These are phyloP conservation scores for Phytophthora palmivora DNA, from an alignment of 352 stramenopile species.

Conservation along the genomic window DNA sequence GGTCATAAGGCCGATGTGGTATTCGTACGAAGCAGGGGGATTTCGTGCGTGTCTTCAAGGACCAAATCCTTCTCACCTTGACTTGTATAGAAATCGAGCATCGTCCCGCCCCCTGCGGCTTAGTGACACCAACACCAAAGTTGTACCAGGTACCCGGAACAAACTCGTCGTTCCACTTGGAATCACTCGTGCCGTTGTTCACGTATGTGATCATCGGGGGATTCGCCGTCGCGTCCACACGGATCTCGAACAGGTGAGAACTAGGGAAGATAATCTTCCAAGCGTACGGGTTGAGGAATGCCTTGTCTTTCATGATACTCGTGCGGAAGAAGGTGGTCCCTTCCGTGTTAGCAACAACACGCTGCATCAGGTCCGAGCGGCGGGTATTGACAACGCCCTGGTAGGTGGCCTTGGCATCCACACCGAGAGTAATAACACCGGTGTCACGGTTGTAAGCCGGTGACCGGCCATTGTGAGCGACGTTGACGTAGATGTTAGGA, in stretches of 20 bases:
- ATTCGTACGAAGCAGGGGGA: not conserved
- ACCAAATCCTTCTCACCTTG: slow-evolving; percentile 4
- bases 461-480: slow-evolving; percentile 49
- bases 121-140: slow-evolving; percentile 6
- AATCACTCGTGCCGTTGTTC: slow-evolving; percentile 14
- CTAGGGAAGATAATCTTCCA: slow-evolving; percentile 14
- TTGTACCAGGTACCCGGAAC: slow-evolving; percentile 25
- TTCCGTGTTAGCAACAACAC: not conserved
- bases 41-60: not conserved
- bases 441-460: slow-evolving; percentile 66
- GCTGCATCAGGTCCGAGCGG: slow-evolving; percentile 18
- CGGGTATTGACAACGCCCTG: slow-evolving; percentile 4
- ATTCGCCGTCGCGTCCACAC: slow-evolving; percentile 2
- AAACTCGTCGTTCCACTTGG: slow-evolving; percentile 15
- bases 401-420: slow-evolving; percentile 12
- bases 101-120: not conserved
- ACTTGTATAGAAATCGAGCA: slow-evolving; percentile 9
- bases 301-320: slow-evolving; percentile 13
- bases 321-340: slow-evolving; percentile 15
- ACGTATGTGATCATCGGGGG: slow-evolving; percentile 8
- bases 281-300: slow-evolving; percentile 5
- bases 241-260: slow-evolving; percentile 13
- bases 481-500: slow-evolving; percentile 48
- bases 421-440: slow-evolving; percentile 48
- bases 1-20: slow-evolving; percentile 15